Evolutionary conservation across 768 basidiomycete species (phyloP), one percentile per base, ranked within the genome.

Genomic region (Erythrobasidium yunnanense): DNA sequence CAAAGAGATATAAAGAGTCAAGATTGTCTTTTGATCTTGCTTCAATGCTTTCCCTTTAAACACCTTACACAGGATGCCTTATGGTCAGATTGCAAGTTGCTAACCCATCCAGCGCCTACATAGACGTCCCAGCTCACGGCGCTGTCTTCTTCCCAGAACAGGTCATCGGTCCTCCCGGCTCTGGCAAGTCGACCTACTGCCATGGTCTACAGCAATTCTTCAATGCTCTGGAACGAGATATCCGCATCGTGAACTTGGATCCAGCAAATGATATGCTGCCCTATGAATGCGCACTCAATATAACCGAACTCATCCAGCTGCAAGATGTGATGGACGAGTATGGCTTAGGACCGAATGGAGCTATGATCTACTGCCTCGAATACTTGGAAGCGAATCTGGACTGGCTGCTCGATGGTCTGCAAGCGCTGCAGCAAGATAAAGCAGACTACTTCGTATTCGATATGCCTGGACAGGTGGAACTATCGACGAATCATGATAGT

Each of bases 361-460:
- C 83, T 4, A 88, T 96, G 85, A 77, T 97, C 27, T 97, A 90
- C 73, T 93, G 90, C 74, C 87, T 95, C 82, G 92, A 96, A 74
- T 95, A 96, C 73, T 82, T 99, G 8, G 92, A 97, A 72, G 84
- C 81, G n/a, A 97, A 97, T 76, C 84, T 85, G 69, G 95, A 97
- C 75, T 80, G 80, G 80, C 70, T 81, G 52, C 74, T 78, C 38
- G 75, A 76, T 15, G 63, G 73, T 33, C 69, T 79, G 47, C 72
- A 73, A 34, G 60, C 71, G 29, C 67, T 77, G 35, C 71, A 70
- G 34, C 87, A 87, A 85, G 79, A 91, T 15, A 47, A 58, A 22
- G 87, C 88, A 69, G 84, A 84, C 23, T 96, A 93, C 76, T 82
- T 96, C 38, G 79, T 99, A 34, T 95, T 99, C 75, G 95, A 99